Evolutionary conservation across 257 asterid genomes (phyloP).

Genomic region (Perilla frutescens): DNA sequence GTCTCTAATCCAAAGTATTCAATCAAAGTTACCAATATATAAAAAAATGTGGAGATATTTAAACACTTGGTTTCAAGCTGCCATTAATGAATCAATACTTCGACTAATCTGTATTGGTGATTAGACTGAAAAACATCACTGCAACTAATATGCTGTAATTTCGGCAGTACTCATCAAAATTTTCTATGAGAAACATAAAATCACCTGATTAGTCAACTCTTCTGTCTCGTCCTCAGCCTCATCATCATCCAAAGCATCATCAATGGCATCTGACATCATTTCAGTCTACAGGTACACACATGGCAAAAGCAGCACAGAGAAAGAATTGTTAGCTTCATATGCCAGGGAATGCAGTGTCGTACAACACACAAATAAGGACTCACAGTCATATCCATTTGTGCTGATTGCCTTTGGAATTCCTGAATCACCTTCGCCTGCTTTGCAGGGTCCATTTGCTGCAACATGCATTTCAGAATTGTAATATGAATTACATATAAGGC

Average conservation of each 20-base stretch:
- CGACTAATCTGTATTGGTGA: not conserved
- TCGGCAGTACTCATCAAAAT: too few species aligned
- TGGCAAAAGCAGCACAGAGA: not conserved
- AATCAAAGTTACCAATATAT: not conserved
- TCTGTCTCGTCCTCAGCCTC: conserved; percentile 98
- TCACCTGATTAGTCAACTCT: conserved; percentile 87
- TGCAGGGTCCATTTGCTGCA: conserved; percentile 96
- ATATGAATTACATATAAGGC: not conserved
- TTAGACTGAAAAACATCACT: not conserved
- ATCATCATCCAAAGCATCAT: conserved; percentile 82
- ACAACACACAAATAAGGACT: conserved; percentile 37
- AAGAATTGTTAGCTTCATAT: conserved; percentile 35
- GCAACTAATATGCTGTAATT: not conserved
- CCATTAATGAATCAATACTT: conserved; percentile 10
- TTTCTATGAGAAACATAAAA: not conserved
- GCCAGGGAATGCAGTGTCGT: not conserved
- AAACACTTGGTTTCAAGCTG: not conserved
- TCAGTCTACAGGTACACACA: conserved; percentile 67
- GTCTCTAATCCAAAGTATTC: not conserved
- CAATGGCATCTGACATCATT: conserved; percentile 94
- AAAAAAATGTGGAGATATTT: not conserved
- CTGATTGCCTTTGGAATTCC: conserved; percentile 94
- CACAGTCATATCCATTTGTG: conserved; percentile 97
- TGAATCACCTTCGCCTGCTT: conserved; percentile 83
- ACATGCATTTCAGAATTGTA: conserved; percentile 18